These are phyloP conservation scores for Neophaeococcomyces mojaviensis DNA, from an alignment of 2,329 filamentous ascomycete species.

Conservation along the genomic window DNA sequence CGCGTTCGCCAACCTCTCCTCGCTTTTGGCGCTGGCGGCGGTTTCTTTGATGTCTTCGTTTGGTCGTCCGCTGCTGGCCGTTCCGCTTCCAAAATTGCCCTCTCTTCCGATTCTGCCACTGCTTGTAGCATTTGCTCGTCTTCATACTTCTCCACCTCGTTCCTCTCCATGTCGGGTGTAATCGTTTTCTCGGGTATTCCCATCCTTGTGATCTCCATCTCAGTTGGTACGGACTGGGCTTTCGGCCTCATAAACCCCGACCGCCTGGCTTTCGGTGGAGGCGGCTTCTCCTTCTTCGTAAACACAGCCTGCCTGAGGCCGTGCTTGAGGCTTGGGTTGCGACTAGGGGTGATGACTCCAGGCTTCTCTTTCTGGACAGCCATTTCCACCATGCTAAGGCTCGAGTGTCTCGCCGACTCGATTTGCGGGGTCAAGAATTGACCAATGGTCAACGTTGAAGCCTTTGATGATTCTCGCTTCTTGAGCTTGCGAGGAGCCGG, in stretches of 20 bases:
- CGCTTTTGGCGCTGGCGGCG: conserved; percentile 30
- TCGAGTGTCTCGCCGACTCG: conserved; percentile 61
- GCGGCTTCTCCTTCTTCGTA: conserved; percentile 21
- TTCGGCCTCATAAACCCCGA: conserved; percentile 18
- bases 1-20: conserved; percentile 35
- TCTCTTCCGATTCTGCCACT: background rate
- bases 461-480: conserved; percentile 26
- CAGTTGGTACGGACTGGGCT: conserved; percentile 9
- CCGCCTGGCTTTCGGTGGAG: conserved; percentile 25
- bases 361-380: conserved; percentile 75
- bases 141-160: conserved; percentile 7
- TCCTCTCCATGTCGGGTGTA: background rate
- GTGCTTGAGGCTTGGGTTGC: conserved; percentile 31
- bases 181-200: conserved; percentile 2
- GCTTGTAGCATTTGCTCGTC: background rate
- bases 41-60: conserved; percentile 17
- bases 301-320: conserved; percentile 18
- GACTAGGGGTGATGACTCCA: conserved; percentile 71
- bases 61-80: conserved; percentile 25
- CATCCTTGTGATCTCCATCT: conserved; percentile 12
- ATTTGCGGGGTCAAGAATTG: conserved; percentile 36
- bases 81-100: conserved; percentile 25
- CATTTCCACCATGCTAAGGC: conserved; percentile 68
- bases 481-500: conserved; percentile 32
- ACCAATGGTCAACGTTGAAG: conserved; percentile 21